Conservation (phyloP, 108 stramenopile species). For the Cyclostephanos tholiformis region DNA sequence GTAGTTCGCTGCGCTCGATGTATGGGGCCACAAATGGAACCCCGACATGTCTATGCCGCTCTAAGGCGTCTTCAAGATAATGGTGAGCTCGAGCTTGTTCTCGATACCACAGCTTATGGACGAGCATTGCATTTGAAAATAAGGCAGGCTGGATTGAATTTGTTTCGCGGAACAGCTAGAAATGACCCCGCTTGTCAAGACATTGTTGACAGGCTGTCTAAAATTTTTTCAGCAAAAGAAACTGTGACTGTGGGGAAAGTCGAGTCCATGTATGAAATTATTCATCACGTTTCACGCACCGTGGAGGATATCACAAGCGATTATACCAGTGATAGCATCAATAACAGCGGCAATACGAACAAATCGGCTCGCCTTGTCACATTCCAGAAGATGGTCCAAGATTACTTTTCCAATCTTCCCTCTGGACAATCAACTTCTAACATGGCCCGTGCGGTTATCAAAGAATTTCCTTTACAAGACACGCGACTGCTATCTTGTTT, state of each 20-base stretch:
- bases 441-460: slow-evolving; percentile 20
- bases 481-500: slow-evolving; percentile 28
- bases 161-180: slow-evolving; percentile 33
- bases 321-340: slow-evolving; percentile 1
- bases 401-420: slow-evolving; percentile 51
- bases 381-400: slow-evolving; percentile 64
- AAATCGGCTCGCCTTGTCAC: slow-evolving; percentile 61
- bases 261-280: slow-evolving; percentile 65
- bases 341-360: background rate
- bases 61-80: slow-evolving; percentile 68
- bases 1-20: slow-evolving; percentile 63
- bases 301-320: slow-evolving; percentile 22
- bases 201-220: slow-evolving; percentile 40
- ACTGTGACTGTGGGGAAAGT: slow-evolving; percentile 63
- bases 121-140: slow-evolving; percentile 62
- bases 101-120: slow-evolving; percentile 61
- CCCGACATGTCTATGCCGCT: slow-evolving; percentile 87
- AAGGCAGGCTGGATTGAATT: slow-evolving; percentile 46
- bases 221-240: slow-evolving; percentile 56
- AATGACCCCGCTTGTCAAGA: background rate
- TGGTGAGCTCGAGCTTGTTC: slow-evolving; percentile 73
- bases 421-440: slow-evolving; percentile 18
- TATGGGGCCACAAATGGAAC: slow-evolving; percentile 72
- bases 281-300: slow-evolving; percentile 52
- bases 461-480: slow-evolving; percentile 38